A percentile compares a stretch with the other conserved stretches of the same genome.
phyloP scores from a whole-genome alignment of 2,329 filamentous ascomycete genomes.

The Chaetomiaceae sp. region DNA sequence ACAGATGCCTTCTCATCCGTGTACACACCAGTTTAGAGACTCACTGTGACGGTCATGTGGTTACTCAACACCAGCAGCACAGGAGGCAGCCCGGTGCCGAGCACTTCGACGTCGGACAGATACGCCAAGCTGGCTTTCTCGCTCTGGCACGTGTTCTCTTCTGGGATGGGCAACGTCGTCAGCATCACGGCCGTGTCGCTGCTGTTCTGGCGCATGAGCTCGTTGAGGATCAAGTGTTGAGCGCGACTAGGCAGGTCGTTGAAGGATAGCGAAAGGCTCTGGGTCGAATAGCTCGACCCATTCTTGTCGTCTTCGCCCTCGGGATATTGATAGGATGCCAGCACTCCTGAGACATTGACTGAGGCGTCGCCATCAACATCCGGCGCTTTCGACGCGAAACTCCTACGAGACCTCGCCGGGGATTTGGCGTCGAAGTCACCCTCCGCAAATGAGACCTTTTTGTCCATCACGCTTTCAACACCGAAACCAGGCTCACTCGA shows the following conservation, averaged over 20 bases:
- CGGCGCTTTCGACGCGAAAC: conserved; percentile 34
- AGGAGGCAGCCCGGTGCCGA: conserved; percentile 71
- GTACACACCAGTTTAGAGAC: conserved; percentile 40
- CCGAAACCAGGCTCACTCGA: conserved; percentile 38
- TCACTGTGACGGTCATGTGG: conserved; percentile 82
- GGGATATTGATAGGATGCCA: conserved; percentile 34
- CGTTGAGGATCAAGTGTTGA: conserved; percentile 81
- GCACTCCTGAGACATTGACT: conserved; percentile 40
- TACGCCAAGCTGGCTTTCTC: conserved; percentile 67
- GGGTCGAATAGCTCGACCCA: conserved; percentile 48
- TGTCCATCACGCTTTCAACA: conserved; percentile 52
- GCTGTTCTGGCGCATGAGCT: conserved; percentile 67
- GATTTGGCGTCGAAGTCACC: conserved; percentile 19
- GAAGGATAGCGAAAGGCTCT: conserved; percentile 67
- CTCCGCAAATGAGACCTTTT: conserved; percentile 59
- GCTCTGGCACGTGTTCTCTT: conserved; percentile 67
- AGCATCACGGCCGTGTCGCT: conserved; percentile 69
- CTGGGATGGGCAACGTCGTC: conserved; percentile 75
- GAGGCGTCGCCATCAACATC: conserved; percentile 29
- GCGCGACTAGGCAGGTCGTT: conserved; percentile 80
- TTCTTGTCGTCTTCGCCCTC: conserved; percentile 26
- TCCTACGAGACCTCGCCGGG: conserved; percentile 37
- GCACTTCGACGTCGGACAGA: conserved; percentile 68
- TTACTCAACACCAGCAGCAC: conserved; percentile 77
- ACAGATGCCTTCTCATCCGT: conserved; percentile 3